A percentile compares a stretch with the other conserved stretches of the same genome.
These are phyloP conservation scores for Thuidium tamariscinum DNA, from an alignment of 225 moss, liverwort and hornwort genomes.

Conservation along the genomic window DNA sequence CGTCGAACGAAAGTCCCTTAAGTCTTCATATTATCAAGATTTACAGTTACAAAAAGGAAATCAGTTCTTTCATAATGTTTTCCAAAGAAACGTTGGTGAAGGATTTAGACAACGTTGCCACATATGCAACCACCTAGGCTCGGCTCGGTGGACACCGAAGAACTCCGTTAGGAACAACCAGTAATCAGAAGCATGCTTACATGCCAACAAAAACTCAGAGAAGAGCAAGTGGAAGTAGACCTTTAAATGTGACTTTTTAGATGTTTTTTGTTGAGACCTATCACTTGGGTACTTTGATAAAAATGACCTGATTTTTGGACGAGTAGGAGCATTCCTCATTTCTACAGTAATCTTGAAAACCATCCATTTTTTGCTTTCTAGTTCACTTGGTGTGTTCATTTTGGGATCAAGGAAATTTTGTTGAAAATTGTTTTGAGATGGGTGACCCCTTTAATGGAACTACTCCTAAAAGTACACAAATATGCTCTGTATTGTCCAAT, in stretches of 20 bases:
- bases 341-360: background rate
- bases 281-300: background rate
- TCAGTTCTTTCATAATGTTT: background rate
- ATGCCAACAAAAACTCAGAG: background rate
- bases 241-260: background rate
- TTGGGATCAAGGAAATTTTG: rapidly evolving
- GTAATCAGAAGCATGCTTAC: background rate
- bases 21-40: background rate
- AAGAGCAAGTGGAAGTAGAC: background rate
- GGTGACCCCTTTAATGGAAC: rapidly evolving
- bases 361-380: rapidly evolving
- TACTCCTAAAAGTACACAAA: too few relatives aligned
- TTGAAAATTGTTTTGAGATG: background rate
- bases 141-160: too few relatives aligned
- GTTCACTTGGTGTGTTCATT: background rate
- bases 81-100: background rate
- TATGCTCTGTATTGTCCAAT: too few relatives aligned
- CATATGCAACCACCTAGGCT: too few relatives aligned
- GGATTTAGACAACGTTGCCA: background rate
- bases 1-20: background rate
- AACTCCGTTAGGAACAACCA: background rate
- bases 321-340: background rate
- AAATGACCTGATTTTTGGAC: background rate
- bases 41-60: background rate
- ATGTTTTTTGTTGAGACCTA: background rate